Evolutionary conservation across 2,329 filamentous ascomycete genomes (phyloP).

Genomic region (Venturia asperata): DNA sequence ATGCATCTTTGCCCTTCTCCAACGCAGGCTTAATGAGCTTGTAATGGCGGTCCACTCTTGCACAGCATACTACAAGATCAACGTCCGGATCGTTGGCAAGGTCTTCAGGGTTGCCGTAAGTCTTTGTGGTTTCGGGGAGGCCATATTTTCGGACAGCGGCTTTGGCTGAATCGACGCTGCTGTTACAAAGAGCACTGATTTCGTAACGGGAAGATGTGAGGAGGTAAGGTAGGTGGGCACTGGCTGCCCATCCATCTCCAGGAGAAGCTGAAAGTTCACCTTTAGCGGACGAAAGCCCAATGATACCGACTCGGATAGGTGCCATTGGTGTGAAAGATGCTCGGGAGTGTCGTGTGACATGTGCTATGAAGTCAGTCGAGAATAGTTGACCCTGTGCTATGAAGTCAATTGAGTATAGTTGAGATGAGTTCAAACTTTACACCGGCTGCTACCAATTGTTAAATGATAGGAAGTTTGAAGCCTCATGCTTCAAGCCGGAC

Average conservation of each 20-base stretch:
- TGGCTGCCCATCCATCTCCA: conserved; percentile 14
- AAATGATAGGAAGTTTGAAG: neutral
- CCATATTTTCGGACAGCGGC: conserved; percentile 37
- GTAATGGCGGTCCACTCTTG: conserved; percentile 40
- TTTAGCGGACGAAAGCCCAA: conserved; percentile 30
- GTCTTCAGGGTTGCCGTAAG: conserved; percentile 38
- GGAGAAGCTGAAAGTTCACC: conserved; percentile 30
- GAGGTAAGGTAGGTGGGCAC: conserved; percentile 35
- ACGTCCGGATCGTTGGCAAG: conserved; percentile 42
- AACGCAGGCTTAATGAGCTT: conserved; percentile 37
- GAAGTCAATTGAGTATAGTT: neutral
- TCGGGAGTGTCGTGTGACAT: neutral
- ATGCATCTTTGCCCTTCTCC: conserved; percentile 42
- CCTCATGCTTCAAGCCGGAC: neutral
- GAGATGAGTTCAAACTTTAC: neutral
- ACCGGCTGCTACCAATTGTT: neutral
- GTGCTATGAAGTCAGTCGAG: neutral
- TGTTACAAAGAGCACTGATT: conserved; percentile 47
- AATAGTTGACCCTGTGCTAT: no score
- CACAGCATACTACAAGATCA: conserved; percentile 42
- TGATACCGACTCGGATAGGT: conserved; percentile 29
- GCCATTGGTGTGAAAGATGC: conserved; percentile 23
- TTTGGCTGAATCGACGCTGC: conserved; percentile 36
- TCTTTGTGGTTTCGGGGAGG: conserved; percentile 35
- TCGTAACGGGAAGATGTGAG: conserved; percentile 34